These are phyloP conservation scores for Cubamyces sp. DNA, from an alignment of 768 basidiomycete genomes.

Conservation along the genomic window DNA sequence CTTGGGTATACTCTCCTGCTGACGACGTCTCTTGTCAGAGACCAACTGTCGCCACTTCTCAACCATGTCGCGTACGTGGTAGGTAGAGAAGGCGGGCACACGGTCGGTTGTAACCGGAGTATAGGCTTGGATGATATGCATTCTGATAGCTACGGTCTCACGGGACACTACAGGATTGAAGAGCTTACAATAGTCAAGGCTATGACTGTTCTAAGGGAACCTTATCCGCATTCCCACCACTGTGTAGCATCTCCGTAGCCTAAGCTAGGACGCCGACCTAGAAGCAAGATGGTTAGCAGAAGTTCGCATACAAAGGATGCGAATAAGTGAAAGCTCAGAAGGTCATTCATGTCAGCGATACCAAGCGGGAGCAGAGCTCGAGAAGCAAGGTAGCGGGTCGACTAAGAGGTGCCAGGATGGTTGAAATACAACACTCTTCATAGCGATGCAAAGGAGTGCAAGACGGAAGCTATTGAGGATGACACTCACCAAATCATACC, in stretches of 20 bases:
- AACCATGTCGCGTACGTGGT: not conserved
- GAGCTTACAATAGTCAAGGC: too few relatives aligned
- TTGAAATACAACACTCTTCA: slow-evolving; percentile 86
- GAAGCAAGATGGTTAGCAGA: slow-evolving; percentile 2
- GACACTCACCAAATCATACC: slow-evolving; percentile 25
- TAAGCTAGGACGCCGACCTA: not conserved
- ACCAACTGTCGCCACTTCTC: slow-evolving; percentile 55
- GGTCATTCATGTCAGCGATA: slow-evolving; percentile 80
- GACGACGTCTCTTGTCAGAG: slow-evolving; percentile 55
- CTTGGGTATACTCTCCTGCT: slow-evolving; percentile 57
- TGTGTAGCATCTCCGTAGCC: too few relatives aligned
- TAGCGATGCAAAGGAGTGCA: slow-evolving; percentile 37
- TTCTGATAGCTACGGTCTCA: too few relatives aligned
- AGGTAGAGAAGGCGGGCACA: not conserved
- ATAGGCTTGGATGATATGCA: too few relatives aligned
- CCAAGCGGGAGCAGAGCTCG: slow-evolving; percentile 41
- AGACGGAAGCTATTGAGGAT: slow-evolving; percentile 25
- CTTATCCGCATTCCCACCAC: too few relatives aligned
- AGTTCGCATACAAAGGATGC: not conserved
- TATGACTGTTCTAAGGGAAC: too few relatives aligned
- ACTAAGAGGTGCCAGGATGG: slow-evolving; percentile 91
- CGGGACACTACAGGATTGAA: too few relatives aligned
- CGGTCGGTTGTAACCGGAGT: too few relatives aligned
- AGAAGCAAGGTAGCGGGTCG: slow-evolving; percentile 56
- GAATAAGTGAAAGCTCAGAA: slow-evolving; percentile 44